phyloP scores from a whole-genome alignment of 768 basidiomycete genomes.

The Antrodiella citrinella region DNA sequence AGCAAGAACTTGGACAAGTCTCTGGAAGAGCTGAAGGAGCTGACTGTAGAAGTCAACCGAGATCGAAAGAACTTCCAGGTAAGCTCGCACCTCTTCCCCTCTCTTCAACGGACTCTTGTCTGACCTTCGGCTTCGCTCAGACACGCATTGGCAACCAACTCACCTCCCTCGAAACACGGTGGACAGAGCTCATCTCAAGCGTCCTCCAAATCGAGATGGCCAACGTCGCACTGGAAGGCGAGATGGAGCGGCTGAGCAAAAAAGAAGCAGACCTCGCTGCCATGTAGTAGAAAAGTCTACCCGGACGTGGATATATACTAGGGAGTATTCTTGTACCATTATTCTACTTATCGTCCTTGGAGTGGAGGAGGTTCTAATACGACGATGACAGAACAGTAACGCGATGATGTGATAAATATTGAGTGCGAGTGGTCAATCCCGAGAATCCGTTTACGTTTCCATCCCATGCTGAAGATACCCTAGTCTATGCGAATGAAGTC shows the following conservation, averaged over 20 bases:
- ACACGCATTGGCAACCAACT: conserved; percentile 74
- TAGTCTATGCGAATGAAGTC: background rate
- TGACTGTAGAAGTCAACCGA: conserved; percentile 81
- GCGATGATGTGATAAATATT: no score
- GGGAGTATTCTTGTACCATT: background rate
- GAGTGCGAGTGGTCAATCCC: no score
- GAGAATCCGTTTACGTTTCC: no score
- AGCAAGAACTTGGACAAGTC: conserved; percentile 63
- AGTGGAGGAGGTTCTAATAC: no score
- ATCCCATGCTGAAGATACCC: no score
- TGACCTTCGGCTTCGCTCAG: conserved; percentile 30
- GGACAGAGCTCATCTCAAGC: conserved; percentile 88
- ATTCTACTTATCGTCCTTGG: no score
- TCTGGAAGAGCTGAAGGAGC: conserved; percentile 69
- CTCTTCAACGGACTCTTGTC: background rate
- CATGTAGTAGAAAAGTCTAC: background rate
- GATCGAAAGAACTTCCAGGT: conserved; percentile 85
- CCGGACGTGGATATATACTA: background rate
- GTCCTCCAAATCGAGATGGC: conserved; percentile 96
- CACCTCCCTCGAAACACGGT: conserved; percentile 73
- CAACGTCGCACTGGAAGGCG: conserved; percentile 78
- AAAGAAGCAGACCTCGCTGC: conserved; percentile 55
- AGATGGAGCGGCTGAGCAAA: conserved; percentile 54
- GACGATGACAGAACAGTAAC: no score
- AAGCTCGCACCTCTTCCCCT: conserved; percentile 10